phyloP scores from a whole-genome alignment of 2,329 filamentous ascomycete genomes.

The Davidsoniella australis region DNA sequence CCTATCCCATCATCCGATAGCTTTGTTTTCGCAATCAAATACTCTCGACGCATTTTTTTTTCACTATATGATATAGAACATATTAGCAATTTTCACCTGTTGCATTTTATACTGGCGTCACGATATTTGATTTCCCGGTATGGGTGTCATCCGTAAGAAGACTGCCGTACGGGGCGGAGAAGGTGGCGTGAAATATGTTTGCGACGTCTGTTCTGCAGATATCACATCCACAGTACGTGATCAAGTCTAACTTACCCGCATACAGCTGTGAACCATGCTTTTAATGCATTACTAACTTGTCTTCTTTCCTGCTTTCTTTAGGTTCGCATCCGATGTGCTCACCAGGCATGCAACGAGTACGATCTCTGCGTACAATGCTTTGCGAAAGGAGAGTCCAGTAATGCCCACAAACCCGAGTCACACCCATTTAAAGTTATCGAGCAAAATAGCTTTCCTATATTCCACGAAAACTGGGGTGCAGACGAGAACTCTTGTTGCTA shows the following conservation, averaged over 20 bases:
- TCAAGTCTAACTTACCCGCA: conserved; percentile 4
- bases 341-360: conserved; percentile 72
- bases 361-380: conserved; percentile 96
- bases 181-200: conserved; percentile 87
- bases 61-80: too few relatives aligned
- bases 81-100: background rate
- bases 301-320: conserved; percentile 21
- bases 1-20: too few relatives aligned
- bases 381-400: conserved; percentile 60
- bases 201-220: conserved; percentile 90
- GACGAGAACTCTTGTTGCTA: conserved; percentile 83
- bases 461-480: conserved; percentile 85
- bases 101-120: background rate
- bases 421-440: conserved; percentile 91
- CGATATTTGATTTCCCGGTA: conserved; percentile 20
- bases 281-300: background rate
- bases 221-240: conserved; percentile 81
- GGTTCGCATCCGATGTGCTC: conserved; percentile 89
- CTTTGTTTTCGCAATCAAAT: too few relatives aligned
- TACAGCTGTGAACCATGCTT: background rate
- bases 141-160: conserved; percentile 96
- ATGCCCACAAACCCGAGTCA: conserved; percentile 69
- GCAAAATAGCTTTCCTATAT: conserved; percentile 96
- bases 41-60: too few relatives aligned
- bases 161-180: conserved; percentile 71